Conservation (phyloP, 306 rosid species). For the Acacia confusa region DNA sequence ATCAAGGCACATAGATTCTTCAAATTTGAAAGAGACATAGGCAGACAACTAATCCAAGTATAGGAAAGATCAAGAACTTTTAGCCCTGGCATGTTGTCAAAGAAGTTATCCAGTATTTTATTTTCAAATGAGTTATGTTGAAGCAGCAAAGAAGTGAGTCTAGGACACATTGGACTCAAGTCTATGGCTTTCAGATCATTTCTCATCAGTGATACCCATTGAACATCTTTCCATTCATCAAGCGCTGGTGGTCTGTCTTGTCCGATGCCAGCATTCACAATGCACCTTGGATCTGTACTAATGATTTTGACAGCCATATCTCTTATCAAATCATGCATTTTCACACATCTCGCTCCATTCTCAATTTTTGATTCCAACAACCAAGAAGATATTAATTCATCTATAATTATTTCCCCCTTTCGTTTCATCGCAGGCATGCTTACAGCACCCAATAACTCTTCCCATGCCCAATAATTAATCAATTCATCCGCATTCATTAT, state of each 20-base stretch:
- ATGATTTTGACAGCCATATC: constrained; percentile 27
- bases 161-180: neutral
- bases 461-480: constrained; percentile 28
- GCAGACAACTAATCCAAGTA: neutral
- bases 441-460: constrained; percentile 17
- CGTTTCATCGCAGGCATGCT: neutral
- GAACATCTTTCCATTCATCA: too few species aligned
- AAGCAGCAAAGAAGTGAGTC: constrained; percentile 10
- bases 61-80: constrained; percentile 23
- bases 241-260: neutral
- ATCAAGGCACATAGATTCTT: neutral
- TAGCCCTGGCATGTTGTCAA: neutral
- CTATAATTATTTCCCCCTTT: constrained; percentile 5
- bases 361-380: neutral
- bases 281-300: neutral
- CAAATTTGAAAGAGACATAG: constrained; percentile 6
- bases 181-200: neutral
- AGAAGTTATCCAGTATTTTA: neutral
- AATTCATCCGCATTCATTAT: constrained; percentile 13
- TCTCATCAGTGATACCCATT: constrained; percentile 15
- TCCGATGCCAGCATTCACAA: constrained; percentile 19
- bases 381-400: constrained; percentile 27
- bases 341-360: constrained; percentile 4
- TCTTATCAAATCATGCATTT: constrained; percentile 30
- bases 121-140: neutral